Conservation (phyloP, 2,329 filamentous ascomycete species). For the Phialemonium atrogriseum region DNA sequence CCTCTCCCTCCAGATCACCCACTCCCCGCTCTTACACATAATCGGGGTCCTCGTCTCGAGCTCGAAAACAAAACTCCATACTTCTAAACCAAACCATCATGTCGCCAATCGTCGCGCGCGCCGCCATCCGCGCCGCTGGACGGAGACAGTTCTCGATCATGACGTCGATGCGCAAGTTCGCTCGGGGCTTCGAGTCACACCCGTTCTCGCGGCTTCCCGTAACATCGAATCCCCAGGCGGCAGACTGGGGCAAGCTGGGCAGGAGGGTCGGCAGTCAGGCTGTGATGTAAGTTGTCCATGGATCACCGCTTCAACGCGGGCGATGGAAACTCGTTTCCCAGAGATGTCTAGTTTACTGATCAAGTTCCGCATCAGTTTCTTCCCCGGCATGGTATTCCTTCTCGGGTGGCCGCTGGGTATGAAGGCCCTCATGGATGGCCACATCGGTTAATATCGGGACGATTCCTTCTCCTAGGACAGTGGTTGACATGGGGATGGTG, state of each 20-base stretch:
- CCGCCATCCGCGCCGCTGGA: slow-evolving; percentile 21
- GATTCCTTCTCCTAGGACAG: too few relatives aligned
- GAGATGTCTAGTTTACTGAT: slow-evolving; percentile 3
- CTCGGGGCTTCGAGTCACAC: slow-evolving; percentile 28
- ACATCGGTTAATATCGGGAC: slow-evolving; percentile 8
- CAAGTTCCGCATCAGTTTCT: slow-evolving; percentile 19
- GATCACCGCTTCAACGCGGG: background rate
- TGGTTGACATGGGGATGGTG: background rate
- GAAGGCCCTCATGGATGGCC: slow-evolving; percentile 16
- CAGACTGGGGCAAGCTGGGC: slow-evolving; percentile 28
- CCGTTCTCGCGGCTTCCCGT: slow-evolving; percentile 27
- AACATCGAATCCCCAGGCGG: slow-evolving; percentile 17
- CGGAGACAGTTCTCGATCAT: slow-evolving; percentile 27
- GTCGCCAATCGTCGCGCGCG: slow-evolving; percentile 26
- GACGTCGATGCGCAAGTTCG: slow-evolving; percentile 24
- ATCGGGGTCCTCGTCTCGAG: slow-evolving; percentile 1
- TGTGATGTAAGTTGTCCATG: slow-evolving; percentile 23
- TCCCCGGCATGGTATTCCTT: slow-evolving; percentile 22
- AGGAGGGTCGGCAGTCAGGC: slow-evolving; percentile 20
- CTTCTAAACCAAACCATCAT: slow-evolving; percentile 14
- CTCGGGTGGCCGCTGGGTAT: slow-evolving; percentile 29
- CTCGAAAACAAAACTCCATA: slow-evolving; percentile 5
- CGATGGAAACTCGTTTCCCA: background rate
- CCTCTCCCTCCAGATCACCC: background rate
- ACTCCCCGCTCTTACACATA: slow-evolving; percentile 2